Percentiles rank a stretch among this genome's conserved stretches.
These are phyloP conservation scores for Calocera viscosa DNA, from an alignment of 768 basidiomycete species.

Conservation along the genomic window DNA sequence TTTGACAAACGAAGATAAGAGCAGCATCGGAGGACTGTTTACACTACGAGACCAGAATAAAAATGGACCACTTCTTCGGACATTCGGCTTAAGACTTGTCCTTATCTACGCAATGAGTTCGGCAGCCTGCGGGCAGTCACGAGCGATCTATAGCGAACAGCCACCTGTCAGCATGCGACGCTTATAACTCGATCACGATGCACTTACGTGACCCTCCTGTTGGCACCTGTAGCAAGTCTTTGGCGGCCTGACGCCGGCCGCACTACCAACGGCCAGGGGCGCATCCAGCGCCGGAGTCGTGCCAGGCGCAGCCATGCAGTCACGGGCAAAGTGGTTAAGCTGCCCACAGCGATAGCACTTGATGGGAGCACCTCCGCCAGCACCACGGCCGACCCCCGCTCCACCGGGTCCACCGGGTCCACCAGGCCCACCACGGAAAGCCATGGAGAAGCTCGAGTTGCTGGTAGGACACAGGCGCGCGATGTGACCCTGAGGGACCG, in stretches of 20 bases:
- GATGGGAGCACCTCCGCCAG: conserved; percentile 41
- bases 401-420: conserved; percentile 47
- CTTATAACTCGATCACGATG: conserved; percentile 22
- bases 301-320: conserved; percentile 67
- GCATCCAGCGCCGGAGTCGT: conserved; percentile 37
- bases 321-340: conserved; percentile 61
- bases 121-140: conserved; percentile 21
- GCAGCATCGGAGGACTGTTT: neutral
- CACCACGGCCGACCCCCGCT: conserved; percentile 51
- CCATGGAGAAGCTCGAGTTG: conserved; percentile 20
- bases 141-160: conserved; percentile 18
- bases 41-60: neutral
- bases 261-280: conserved; percentile 31
- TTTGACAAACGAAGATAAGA: neutral
- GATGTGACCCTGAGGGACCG: conserved; percentile 80
- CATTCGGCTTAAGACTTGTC: conserved; percentile 12
- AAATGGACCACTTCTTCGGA: neutral
- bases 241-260: conserved; percentile 41
- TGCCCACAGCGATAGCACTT: conserved; percentile 86
- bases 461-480: conserved; percentile 55
- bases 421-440: conserved; percentile 23
- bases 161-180: conserved; percentile 18
- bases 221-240: conserved; percentile 86
- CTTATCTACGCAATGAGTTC: conserved; percentile 15
- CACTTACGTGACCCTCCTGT: conserved; percentile 71